Evolutionary conservation across 495 filamentous ascomycete genomes (phyloP), one percentile per base, ranked within the genome.

Genomic region (Lentithecium fluviatile): DNA sequence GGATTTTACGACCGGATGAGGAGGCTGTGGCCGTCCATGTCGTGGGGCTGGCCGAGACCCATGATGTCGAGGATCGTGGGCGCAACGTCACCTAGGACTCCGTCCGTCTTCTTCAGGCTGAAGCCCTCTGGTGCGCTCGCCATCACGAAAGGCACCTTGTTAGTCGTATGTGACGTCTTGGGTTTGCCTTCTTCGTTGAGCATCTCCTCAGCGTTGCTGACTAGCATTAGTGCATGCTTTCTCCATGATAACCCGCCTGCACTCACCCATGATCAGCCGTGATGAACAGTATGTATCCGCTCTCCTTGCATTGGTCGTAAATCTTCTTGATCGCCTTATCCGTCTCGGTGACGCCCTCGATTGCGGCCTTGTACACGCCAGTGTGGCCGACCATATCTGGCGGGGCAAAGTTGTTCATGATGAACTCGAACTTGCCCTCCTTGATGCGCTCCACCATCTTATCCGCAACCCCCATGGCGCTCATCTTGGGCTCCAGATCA

Each of bases 381-480:
- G 94, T 98, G 78, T 98, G 94, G 67, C 94, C 94, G 62, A 98
- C 94, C 94, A 98, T 98, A 77, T 98, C 94, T 45, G 94, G 95
- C 20, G 95, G 93, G 29, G 94, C 94, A 73, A 98, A 97, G 83
- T 98, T 98, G 85, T 97, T 97, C 94, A 98, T 98, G 69, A 98
- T 77, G 70, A 98, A 97, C 70, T 91, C 90, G 76, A 92, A 94
- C 64, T 87, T 83, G 67, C 82, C 80, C 76, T 90, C 88, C 13
- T 71, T 81, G 66, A 98, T 87, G 53, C 92, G 83, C 77, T 92
- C 88, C 74, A 79, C 81, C 58, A 96, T 85, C 78, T 94, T 90
- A 62, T 94, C 79, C 17, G 89, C 95, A 11, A 98, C 94, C 17
- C 77, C 88, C 52, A 83, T 86, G 43, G 91, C 91, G 69, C 88